These are phyloP conservation scores for Phylloboletellus chloephorus DNA, from an alignment of 1,284 basidiomycete species.

Conservation along the genomic window DNA sequence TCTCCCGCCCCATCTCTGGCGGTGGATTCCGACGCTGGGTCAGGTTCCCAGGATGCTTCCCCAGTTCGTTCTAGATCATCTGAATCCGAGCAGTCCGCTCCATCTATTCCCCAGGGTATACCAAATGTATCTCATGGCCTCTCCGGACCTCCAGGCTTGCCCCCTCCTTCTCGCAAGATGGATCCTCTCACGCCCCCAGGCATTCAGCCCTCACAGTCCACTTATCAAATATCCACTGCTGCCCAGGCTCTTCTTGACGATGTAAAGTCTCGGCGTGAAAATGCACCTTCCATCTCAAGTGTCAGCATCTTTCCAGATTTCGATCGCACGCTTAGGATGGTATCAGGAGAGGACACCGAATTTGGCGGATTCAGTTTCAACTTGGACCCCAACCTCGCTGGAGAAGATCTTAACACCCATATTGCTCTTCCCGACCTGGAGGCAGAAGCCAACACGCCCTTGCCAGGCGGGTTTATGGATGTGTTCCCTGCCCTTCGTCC, in stretches of 20 bases:
- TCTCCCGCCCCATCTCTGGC: conserved; percentile 48
- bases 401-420: conserved; percentile 40
- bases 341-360: conserved; percentile 52
- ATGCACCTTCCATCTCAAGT: conserved; percentile 40
- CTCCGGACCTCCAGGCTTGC: conserved; percentile 63
- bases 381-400: conserved; percentile 69
- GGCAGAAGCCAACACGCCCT: conserved; percentile 47
- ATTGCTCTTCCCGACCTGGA: conserved; percentile 50
- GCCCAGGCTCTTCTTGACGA: conserved; percentile 83
- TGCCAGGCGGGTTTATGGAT: conserved; percentile 58
- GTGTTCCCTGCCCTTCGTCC: conserved; percentile 57
- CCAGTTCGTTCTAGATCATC: conserved; percentile 43
- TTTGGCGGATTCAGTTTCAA: conserved; percentile 76
- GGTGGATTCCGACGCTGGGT: conserved; percentile 37
- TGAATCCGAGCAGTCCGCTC: conserved; percentile 38
- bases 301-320: conserved; percentile 87
- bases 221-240: conserved; percentile 83
- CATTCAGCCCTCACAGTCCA: conserved; percentile 52
- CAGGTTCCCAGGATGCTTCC: conserved; percentile 36
- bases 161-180: conserved; percentile 45
- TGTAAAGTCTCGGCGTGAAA: conserved; percentile 70
- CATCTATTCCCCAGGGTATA: conserved; percentile 44
- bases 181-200: conserved; percentile 52
- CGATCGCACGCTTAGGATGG: conserved; percentile 69
- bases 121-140: conserved; percentile 51